A percentile compares a stretch with the other conserved stretches of the same genome.
These are phyloP conservation scores for Elaeis guineensis DNA, from an alignment of 176 grass and related monocot species.

Conservation along the genomic window DNA sequence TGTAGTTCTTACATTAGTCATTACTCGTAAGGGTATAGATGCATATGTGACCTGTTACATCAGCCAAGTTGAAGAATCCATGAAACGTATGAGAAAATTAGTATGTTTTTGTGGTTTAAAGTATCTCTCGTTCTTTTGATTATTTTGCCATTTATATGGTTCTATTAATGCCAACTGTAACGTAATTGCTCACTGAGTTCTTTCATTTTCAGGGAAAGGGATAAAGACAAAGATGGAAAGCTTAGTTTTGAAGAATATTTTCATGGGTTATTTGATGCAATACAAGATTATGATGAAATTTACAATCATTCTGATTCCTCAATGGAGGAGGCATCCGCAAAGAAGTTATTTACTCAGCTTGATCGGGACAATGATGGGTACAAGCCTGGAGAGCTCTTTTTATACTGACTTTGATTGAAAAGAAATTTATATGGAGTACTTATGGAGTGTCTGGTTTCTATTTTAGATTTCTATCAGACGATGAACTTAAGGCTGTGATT, in stretches of 20 bases:
- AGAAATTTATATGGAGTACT: not conserved
- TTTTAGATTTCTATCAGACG: constrained; percentile 60
- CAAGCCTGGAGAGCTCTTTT: constrained; percentile 1
- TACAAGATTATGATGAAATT: constrained; percentile 55
- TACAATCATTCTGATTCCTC: constrained; percentile 21
- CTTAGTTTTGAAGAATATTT: constrained; percentile 76
- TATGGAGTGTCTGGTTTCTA: not conserved
- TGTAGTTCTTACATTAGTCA: no score
- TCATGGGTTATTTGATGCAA: constrained; percentile 40
- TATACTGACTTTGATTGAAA: not conserved
- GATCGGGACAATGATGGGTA: constrained; percentile 76
- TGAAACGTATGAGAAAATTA: no score
- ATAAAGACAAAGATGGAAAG: constrained; percentile 68
- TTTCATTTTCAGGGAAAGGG: constrained; percentile 21
- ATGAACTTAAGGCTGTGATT: constrained; percentile 63
- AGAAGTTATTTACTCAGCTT: constrained; percentile 64
- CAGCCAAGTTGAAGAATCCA: no score
- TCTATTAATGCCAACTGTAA: no score
- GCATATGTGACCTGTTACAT: no score
- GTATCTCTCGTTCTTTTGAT: no score
- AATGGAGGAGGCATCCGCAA: constrained; percentile 30
- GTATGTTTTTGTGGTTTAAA: no score
- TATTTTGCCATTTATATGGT: no score
- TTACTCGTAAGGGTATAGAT: no score
- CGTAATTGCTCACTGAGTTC: no score